Conservation (phyloP, 257 asterid species). For the Mitragyna speciosa region DNA sequence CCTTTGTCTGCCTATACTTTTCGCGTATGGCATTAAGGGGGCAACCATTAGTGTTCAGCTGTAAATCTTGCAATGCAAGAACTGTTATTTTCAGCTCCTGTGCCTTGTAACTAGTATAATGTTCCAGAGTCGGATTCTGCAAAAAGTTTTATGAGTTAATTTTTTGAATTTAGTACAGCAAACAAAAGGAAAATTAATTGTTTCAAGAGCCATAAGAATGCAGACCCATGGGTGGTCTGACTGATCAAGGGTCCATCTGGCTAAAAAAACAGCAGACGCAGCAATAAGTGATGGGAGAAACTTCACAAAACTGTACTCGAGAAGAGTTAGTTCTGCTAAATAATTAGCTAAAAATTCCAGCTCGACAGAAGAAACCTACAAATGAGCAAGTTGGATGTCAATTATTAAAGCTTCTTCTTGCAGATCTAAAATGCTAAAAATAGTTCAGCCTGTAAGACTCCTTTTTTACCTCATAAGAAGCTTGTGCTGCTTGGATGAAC, state of each 20-base stretch:
- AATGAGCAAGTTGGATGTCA: conserved; percentile 19
- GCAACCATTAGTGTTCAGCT: conserved; percentile 52
- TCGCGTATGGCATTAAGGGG: conserved; percentile 64
- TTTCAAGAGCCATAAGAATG: conserved; percentile 24
- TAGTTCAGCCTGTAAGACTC: conserved; percentile 7
- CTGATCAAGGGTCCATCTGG: conserved; percentile 97
- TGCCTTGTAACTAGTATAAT: conserved; percentile 64
- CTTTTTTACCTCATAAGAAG: conserved; percentile 61
- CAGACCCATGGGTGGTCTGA: conserved; percentile 93
- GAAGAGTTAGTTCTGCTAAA: conserved; percentile 81
- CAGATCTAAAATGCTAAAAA: not conserved
- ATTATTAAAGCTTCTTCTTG: conserved; percentile 21
- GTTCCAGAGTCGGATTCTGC: conserved; percentile 90
- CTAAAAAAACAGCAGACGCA: conserved; percentile 91
- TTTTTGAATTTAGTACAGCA: conserved; percentile 8
- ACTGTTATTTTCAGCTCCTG: conserved; percentile 60
- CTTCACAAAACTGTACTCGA: conserved; percentile 76
- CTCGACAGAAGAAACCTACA: conserved; percentile 87
- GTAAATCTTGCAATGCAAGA: conserved; percentile 64
- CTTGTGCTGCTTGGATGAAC: conserved; percentile 96
- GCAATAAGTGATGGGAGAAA: conserved; percentile 86
- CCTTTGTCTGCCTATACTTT: conserved; percentile 87
- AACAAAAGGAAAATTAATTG: not conserved
- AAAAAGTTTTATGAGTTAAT: conserved; percentile 12
- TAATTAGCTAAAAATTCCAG: conserved; percentile 92